phyloP scores from a whole-genome alignment of 352 stramenopile species.

The Phytophthora europaea region DNA sequence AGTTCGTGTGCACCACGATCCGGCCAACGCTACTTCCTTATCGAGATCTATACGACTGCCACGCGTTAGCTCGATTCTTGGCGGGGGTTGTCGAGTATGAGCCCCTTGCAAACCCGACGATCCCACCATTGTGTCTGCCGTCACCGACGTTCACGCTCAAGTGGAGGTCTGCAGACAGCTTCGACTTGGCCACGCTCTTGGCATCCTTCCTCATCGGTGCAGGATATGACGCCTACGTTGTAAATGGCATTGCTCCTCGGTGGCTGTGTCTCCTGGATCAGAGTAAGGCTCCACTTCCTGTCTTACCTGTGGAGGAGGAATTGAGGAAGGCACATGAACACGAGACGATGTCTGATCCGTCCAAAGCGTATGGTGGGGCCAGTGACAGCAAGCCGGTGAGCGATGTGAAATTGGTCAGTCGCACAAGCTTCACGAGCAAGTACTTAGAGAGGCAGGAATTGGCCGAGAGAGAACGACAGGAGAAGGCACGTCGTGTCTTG shows the following conservation, averaged over 20 bases:
- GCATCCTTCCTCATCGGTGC: constrained; percentile 93
- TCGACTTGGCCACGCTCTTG: constrained; percentile 93
- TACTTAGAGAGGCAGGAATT: constrained; percentile 68
- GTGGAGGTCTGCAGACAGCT: constrained; percentile 92
- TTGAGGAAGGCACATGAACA: constrained; percentile 53
- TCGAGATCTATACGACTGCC: constrained; percentile 93
- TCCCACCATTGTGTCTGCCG: constrained; percentile 79
- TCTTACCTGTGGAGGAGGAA: constrained; percentile 63
- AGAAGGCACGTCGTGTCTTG: constrained; percentile 49
- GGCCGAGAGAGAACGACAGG: constrained; percentile 49
- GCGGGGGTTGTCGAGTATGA: constrained; percentile 95
- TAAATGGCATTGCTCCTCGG: constrained; percentile 86
- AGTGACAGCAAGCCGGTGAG: constrained; percentile 27
- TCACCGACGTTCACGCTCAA: constrained; percentile 90
- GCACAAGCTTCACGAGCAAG: constrained; percentile 78
- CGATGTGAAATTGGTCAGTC: constrained; percentile 55
- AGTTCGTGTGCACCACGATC: constrained; percentile 96
- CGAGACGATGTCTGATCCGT: constrained; percentile 25
- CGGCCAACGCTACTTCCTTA: constrained; percentile 94
- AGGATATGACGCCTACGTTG: constrained; percentile 96
- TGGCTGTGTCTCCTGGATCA: constrained; percentile 95
- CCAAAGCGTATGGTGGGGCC: constrained; percentile 3
- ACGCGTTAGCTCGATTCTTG: constrained; percentile 90
- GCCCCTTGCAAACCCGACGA: constrained; percentile 87
- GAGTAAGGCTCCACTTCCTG: constrained; percentile 75